Conservation (phyloP, 768 basidiomycete genomes). For the Termitomyces sp. region DNA sequence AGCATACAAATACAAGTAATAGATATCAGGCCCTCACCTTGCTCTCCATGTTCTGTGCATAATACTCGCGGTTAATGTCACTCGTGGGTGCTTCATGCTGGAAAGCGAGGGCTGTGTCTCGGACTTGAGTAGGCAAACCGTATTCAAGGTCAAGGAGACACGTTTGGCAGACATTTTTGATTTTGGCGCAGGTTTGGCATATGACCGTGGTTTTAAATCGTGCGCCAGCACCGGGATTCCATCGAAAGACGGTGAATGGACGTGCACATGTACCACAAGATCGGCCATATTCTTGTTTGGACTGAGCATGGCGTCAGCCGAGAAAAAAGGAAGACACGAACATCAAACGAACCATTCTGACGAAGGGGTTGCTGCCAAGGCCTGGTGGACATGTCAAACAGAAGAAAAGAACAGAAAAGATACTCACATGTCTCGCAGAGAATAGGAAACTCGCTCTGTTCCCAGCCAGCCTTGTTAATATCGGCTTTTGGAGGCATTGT, state of each 20-base stretch:
- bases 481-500: slow-evolving; percentile 78
- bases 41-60: slow-evolving; percentile 86
- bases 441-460: slow-evolving; percentile 90
- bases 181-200: slow-evolving; percentile 95
- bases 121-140: slow-evolving; percentile 91
- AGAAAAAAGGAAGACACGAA: neutral
- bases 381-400: slow-evolving; percentile 34
- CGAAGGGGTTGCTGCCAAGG: slow-evolving; percentile 86
- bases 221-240: slow-evolving; percentile 93
- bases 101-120: slow-evolving; percentile 88
- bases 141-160: slow-evolving; percentile 96
- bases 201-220: slow-evolving; percentile 97
- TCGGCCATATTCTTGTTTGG: slow-evolving; percentile 93
- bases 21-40: slow-evolving; percentile 44
- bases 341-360: slow-evolving; percentile 72
- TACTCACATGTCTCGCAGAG: slow-evolving; percentile 86
- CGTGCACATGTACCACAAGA: slow-evolving; percentile 97
- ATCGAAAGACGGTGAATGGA: slow-evolving; percentile 95
- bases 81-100: slow-evolving; percentile 90
- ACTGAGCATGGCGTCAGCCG: slow-evolving; percentile 40
- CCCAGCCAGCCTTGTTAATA: slow-evolving; percentile 93
- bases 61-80: slow-evolving; percentile 95
- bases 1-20: neutral
- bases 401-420: slow-evolving; percentile 2
- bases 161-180: slow-evolving; percentile 96